Conservation (phyloP, 805 yeast species). For the Yarrowia sp. region DNA sequence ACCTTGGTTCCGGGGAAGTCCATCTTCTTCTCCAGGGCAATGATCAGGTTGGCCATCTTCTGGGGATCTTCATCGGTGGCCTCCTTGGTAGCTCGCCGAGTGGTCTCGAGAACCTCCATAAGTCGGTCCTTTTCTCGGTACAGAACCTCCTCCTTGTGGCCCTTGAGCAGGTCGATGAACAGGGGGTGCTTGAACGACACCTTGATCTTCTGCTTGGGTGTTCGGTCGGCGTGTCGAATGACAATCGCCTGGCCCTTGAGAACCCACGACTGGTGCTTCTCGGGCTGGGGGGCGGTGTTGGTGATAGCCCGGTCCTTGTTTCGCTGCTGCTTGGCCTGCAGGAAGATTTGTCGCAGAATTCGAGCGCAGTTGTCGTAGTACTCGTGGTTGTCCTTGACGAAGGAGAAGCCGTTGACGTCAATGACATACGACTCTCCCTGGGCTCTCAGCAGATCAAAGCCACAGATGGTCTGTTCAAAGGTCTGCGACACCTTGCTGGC, state of each 20-base stretch:
- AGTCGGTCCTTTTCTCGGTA: constrained; percentile 89
- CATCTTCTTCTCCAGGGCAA: constrained; percentile 88
- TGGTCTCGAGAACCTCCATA: constrained; percentile 82
- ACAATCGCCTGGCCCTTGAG: constrained; percentile 91
- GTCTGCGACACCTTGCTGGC: constrained; percentile 77
- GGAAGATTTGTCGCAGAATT: constrained; percentile 76
- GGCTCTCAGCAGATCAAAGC: constrained; percentile 91
- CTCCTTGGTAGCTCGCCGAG: constrained; percentile 69
- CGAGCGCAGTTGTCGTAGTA: constrained; percentile 86
- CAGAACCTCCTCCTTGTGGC: constrained; percentile 94
- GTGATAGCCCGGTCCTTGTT: constrained; percentile 50
- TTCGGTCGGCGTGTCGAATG: constrained; percentile 96
- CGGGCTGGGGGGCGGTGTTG: constrained; percentile 55
- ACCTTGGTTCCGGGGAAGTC: constrained; percentile 95
- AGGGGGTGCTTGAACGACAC: constrained; percentile 89
- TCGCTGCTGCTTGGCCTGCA: constrained; percentile 58
- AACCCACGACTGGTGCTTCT: constrained; percentile 90
- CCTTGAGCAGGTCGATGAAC: constrained; percentile 85
- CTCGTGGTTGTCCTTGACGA: constrained; percentile 87
- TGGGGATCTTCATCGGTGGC: constrained; percentile 81
- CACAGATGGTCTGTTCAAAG: constrained; percentile 94
- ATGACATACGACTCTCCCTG: constrained; percentile 88
- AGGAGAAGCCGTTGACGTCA: constrained; percentile 97
- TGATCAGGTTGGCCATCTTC: constrained; percentile 76
- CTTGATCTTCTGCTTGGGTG: constrained; percentile 97